Conservation (phyloP, 73 alveolate genomes). For the Stentor coeruleus region DNA sequence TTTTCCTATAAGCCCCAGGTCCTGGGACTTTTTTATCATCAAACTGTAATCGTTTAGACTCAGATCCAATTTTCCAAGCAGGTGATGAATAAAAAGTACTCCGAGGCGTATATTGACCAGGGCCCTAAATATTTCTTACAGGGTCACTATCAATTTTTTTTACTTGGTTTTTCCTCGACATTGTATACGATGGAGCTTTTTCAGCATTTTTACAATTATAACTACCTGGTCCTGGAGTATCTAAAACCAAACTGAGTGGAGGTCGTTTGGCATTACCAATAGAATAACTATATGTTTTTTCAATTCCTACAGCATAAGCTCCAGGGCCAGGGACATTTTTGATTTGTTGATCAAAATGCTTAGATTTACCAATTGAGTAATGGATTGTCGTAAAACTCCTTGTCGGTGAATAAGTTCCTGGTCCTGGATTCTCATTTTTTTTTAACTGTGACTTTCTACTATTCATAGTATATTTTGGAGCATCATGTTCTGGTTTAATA, state of each 20-base stretch:
- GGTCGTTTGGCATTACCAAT: no score
- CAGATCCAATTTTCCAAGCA: no score
- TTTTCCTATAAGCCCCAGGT: background rate
- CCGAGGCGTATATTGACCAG: background rate
- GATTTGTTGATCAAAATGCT: background rate
- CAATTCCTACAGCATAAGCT: no score
- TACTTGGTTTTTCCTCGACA: no score
- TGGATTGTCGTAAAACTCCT: background rate
- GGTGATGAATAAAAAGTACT: background rate
- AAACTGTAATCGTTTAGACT: no score
- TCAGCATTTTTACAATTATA: no score
- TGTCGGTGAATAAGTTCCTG: background rate
- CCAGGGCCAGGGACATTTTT: background rate
- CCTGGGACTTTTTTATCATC: background rate
- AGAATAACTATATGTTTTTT: no score
- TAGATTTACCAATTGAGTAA: background rate
- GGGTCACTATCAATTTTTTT: no score
- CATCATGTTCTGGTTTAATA: background rate
- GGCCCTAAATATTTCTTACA: background rate
- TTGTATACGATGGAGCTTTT: no score
- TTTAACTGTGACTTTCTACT: background rate
- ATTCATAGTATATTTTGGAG: background rate
- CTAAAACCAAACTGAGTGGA: no score
- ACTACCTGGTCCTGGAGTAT: background rate
- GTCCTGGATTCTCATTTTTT: background rate